phyloP scores from a whole-genome alignment of 108 stramenopile species.

The Cyclotella choctawhatcheeana region DNA sequence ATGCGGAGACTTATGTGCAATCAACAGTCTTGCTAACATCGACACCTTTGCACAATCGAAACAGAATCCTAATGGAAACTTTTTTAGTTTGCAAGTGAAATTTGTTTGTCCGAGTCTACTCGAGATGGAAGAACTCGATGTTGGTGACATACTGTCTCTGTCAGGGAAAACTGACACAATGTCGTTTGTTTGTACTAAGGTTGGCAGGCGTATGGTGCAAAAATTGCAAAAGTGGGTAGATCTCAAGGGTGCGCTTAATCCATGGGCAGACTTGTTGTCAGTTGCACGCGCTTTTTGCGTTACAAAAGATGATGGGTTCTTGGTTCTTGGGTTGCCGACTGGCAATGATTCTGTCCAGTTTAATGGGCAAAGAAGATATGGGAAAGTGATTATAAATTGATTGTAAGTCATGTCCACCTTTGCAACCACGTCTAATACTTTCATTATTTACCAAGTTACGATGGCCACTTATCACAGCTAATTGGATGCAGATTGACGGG shows the following conservation, averaged over 20 bases:
- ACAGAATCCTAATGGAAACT: neutral
- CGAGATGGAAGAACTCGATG: neutral
- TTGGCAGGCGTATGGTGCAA: neutral
- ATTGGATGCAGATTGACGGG: neutral
- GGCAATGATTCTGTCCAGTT: slow-evolving; percentile 4
- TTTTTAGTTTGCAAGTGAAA: neutral
- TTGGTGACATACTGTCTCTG: slow-evolving; percentile 1
- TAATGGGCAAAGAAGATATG: slow-evolving; percentile 13
- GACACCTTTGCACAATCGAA: neutral
- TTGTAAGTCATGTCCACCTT: no score
- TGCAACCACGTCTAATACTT: no score
- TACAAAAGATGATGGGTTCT: slow-evolving; percentile 6
- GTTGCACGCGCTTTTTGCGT: slow-evolving; percentile 25
- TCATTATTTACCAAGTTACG: no score
- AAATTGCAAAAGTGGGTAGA: neutral
- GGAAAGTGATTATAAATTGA: no score
- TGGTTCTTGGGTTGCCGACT: slow-evolving; percentile 18
- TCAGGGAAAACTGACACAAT: no score
- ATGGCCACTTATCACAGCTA: neutral
- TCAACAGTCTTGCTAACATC: neutral
- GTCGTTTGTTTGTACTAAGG: no score
- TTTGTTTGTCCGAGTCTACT: neutral
- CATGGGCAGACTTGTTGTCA: slow-evolving; percentile 23
- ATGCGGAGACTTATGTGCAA: neutral
- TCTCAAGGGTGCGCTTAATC: slow-evolving; percentile 17